Percentiles rank a stretch among this genome's conserved stretches.
phyloP scores from a whole-genome alignment of 495 filamentous ascomycete genomes.

The Aspergillus indologenus region DNA sequence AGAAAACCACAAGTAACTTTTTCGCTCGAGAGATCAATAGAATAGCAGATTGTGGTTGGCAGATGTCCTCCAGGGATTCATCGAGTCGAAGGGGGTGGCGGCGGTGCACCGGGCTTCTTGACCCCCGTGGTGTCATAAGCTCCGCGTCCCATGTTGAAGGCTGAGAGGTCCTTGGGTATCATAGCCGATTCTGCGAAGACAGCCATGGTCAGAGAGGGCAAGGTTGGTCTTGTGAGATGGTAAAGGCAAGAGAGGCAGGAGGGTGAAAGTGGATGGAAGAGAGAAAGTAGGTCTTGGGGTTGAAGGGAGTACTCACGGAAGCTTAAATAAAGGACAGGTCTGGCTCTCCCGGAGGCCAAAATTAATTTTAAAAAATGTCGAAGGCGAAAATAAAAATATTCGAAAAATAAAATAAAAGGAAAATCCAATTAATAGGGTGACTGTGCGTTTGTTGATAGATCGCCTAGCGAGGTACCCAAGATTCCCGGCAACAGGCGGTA shows the following conservation, averaged over 20 bases:
- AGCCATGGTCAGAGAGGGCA: conserved; percentile 32
- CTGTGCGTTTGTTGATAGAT: conserved; percentile 22
- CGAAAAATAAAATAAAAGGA: conserved; percentile 9
- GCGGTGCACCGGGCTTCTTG: conserved; percentile 54
- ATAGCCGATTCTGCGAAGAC: conserved; percentile 42
- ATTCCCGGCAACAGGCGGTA: conserved; percentile 28
- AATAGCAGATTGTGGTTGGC: conserved; percentile 27
- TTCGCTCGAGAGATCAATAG: conserved; percentile 23
- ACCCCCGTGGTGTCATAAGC: conserved; percentile 60
- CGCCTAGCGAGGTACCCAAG: conserved; percentile 24
- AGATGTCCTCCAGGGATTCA: conserved; percentile 22
- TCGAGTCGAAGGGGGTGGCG: conserved; percentile 38
- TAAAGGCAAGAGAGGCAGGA: background rate
- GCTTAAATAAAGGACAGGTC: conserved; percentile 13
- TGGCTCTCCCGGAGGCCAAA: conserved; percentile 9
- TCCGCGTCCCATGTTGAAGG: conserved; percentile 57
- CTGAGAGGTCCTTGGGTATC: conserved; percentile 48
- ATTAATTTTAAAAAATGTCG: background rate
- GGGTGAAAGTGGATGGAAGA: background rate
- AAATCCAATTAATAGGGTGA: conserved; percentile 14
- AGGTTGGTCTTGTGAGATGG: background rate
- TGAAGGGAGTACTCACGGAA: conserved; percentile 15
- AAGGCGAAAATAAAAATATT: conserved; percentile 13
- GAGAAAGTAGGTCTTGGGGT: background rate
- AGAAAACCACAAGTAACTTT: conserved; percentile 24